Percentiles rank a stretch among this genome's conserved stretches.
Conservation (phyloP, 2,329 filamentous ascomycete genomes). For the Fusarium aywerte region DNA sequence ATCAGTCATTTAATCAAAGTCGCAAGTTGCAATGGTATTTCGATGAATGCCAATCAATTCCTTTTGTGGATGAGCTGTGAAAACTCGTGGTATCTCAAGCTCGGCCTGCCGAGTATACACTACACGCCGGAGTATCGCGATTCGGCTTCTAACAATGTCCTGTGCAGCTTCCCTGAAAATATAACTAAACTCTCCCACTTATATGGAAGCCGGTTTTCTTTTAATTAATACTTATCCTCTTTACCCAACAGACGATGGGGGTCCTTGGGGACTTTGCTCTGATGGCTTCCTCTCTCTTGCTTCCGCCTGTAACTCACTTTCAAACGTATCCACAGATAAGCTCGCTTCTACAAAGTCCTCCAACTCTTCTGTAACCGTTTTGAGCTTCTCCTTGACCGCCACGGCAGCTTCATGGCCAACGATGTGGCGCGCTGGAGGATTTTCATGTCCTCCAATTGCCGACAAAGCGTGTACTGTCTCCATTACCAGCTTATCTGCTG, state of each 20-base stretch:
- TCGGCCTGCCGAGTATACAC: slow-evolving; percentile 3
- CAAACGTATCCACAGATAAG: slow-evolving; percentile 81
- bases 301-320: slow-evolving; percentile 65
- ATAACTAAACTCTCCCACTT: background rate
- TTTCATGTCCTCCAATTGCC: slow-evolving; percentile 94
- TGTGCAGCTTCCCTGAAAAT: background rate
- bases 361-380: slow-evolving; percentile 93
- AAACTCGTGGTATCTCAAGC: slow-evolving; percentile 17
- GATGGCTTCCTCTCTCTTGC: slow-evolving; percentile 56
- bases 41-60: background rate
- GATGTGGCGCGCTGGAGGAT: slow-evolving; percentile 92
- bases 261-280: slow-evolving; percentile 43
- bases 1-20: background rate
- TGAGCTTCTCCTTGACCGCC: slow-evolving; percentile 94
- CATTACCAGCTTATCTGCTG: slow-evolving; percentile 79
- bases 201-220: background rate
- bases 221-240: background rate
- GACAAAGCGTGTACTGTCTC: slow-evolving; percentile 93
- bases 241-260: slow-evolving; percentile 37
- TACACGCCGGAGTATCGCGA: slow-evolving; percentile 19
- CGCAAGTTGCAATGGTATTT: too few relatives aligned
- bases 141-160: background rate
- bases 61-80: background rate
- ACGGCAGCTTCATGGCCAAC: slow-evolving; percentile 89
- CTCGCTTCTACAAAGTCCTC: slow-evolving; percentile 96